Evolutionary conservation across 2,329 filamentous ascomycete species (phyloP).

Genomic region (Penicillium brevicompactum): DNA sequence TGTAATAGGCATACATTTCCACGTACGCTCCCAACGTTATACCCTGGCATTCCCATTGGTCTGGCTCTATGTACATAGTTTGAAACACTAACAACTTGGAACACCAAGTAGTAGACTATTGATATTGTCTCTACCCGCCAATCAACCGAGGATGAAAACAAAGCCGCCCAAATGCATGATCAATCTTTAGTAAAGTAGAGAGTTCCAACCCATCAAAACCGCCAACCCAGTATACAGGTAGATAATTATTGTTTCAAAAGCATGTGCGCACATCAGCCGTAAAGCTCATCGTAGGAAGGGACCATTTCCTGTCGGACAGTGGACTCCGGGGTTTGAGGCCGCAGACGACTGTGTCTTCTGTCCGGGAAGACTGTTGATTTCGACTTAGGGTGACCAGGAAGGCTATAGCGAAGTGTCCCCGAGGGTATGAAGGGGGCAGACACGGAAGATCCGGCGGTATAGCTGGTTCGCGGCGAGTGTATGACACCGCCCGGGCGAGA

Average conservation of each 20-base stretch:
- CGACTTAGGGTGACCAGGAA: conserved; percentile 16
- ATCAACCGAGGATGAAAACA: background rate
- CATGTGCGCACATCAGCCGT: conserved; percentile 28
- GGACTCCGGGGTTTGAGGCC: conserved; percentile 20
- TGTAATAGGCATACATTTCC: no score
- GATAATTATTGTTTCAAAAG: conserved; percentile 3
- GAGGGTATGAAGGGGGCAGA: conserved; percentile 29
- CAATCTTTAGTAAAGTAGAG: background rate
- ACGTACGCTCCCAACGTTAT: no score
- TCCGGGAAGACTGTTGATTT: conserved; percentile 15
- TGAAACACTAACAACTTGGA: no score
- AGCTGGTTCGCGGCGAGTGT: conserved; percentile 35
- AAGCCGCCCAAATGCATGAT: conserved; percentile 6
- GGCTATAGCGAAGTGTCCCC: conserved; percentile 28
- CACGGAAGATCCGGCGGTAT: conserved; percentile 30
- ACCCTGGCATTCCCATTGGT: no score
- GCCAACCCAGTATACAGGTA: background rate
- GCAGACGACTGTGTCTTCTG: conserved; percentile 19
- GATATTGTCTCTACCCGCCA: background rate
- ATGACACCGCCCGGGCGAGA: conserved; percentile 28
- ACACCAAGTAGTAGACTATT: no score
- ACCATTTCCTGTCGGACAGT: conserved; percentile 33
- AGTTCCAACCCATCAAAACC: background rate
- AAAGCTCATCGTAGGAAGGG: conserved; percentile 43
- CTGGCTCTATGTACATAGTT: no score